Conservation (phyloP, 805 yeast species). For the Myxozyma sirexii region DNA sequence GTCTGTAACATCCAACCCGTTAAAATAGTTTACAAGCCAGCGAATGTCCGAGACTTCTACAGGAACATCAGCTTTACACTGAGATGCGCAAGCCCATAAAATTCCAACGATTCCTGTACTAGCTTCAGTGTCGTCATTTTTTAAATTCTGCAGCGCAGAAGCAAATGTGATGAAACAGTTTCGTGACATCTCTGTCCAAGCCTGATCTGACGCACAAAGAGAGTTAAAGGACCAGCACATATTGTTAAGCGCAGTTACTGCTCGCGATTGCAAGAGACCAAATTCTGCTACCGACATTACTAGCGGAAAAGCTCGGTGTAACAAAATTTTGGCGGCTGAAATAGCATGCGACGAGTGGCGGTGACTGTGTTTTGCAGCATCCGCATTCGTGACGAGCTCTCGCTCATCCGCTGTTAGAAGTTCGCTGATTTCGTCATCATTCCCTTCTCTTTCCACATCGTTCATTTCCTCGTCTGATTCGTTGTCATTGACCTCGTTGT, state of each 20-base stretch:
- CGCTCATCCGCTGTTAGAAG: slow-evolving; percentile 1
- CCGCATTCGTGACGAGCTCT: slow-evolving; percentile 3
- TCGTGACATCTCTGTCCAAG: slow-evolving; percentile 45
- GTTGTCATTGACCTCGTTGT: neutral
- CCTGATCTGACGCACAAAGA: slow-evolving; percentile 42
- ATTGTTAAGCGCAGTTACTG: slow-evolving; percentile 71
- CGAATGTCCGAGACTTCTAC: slow-evolving; percentile 21
- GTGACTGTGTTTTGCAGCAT: slow-evolving; percentile 10
- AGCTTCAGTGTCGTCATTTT: slow-evolving; percentile 37
- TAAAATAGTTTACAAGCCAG: slow-evolving; percentile 6
- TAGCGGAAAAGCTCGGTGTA: slow-evolving; percentile 15
- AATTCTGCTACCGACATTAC: slow-evolving; percentile 43
- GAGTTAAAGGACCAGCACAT: slow-evolving; percentile 59
- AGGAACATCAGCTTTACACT: slow-evolving; percentile 41
- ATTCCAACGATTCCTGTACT: slow-evolving; percentile 45
- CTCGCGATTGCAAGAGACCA: slow-evolving; percentile 56
- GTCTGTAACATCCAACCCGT: neutral
- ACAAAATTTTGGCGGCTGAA: slow-evolving; percentile 31
- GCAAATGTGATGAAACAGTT: slow-evolving; percentile 37
- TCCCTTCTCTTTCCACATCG: slow-evolving; percentile 29
- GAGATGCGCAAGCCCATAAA: slow-evolving; percentile 50
- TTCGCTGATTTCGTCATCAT: slow-evolving; percentile 21
- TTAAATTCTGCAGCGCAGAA: slow-evolving; percentile 21
- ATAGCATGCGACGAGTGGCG: neutral
- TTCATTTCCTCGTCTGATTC: slow-evolving; percentile 1